Evolutionary conservation across 2,329 filamentous ascomycete species (phyloP), one percentile per base, ranked within the genome.

Genomic region (Colletotrichum noveboracense): DNA sequence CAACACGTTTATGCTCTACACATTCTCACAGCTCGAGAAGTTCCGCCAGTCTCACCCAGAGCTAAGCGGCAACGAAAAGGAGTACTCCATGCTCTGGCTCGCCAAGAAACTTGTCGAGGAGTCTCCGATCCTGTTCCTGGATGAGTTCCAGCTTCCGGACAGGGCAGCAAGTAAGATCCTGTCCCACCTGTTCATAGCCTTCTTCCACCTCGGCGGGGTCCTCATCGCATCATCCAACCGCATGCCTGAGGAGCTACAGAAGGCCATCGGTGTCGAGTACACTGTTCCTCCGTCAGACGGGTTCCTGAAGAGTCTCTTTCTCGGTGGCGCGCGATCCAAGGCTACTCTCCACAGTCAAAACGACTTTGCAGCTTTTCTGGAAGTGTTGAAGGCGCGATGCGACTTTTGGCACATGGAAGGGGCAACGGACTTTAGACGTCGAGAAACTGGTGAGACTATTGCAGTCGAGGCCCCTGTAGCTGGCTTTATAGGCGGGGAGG

Each of bases 361-460:
- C 70, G 94, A 96, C 80, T 96, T 96, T 86, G 91, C 93, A 3
- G 89, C 89, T 4, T 96, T 97, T 77, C 85, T 96, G 12, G 93
- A 96, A 58, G 92, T 96, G 0, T 82, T 96, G 43, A 94, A 94
- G 81, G 93, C 94, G 12, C 88, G 94, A 70, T 96, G 95, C 81
- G 94, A 96, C 79, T 92, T 96, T 66, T 96, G 94, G 94, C 93
- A 96, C 81, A 96, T 96, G 90, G 93, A 95, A 78, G 93, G 94
- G 2, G 89, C 90, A 3, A 91, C 87, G 71, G 95, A 97, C 80
- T 96, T 94, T 88, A 87, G 94, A 78, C 86, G 91, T 78, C 85
- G 89, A 66, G 91, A 93, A 69, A 84, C 82, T 34, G 84, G 84
- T 43, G 78, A 80, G 62, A 83, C 84, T 36, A 64, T 76, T 0